phyloP scores from a whole-genome alignment of 1,284 basidiomycete species.

The Ustilago cynodontis region DNA sequence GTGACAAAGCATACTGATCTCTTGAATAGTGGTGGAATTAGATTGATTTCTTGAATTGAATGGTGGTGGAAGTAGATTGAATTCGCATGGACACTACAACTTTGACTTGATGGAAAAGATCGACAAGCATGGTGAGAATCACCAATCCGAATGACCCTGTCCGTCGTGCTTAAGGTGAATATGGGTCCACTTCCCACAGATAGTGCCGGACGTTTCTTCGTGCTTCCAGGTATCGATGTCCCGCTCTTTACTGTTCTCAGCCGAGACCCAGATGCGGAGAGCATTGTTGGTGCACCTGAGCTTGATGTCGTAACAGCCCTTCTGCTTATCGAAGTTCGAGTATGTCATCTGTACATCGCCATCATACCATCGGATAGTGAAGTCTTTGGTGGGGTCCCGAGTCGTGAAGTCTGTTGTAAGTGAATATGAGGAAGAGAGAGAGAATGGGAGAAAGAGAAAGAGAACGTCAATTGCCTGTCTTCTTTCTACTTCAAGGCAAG shows the following conservation, averaged over 20 bases:
- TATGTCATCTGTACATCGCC: not conserved
- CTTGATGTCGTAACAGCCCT: constrained; percentile 12
- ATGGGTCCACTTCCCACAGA: constrained; percentile 33
- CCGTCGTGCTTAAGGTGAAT: constrained; percentile 12
- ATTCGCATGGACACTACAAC: too few relatives aligned
- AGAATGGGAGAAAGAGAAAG: not conserved
- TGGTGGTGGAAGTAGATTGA: too few relatives aligned
- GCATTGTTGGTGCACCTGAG: not conserved
- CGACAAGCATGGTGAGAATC: not conserved
- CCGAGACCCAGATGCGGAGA: constrained; percentile 31
- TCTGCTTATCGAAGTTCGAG: not conserved
- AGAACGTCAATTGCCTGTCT: not conserved
- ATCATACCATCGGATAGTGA: constrained; percentile 1
- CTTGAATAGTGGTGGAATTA: too few relatives aligned
- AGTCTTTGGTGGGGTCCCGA: constrained; percentile 7
- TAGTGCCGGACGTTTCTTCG: not conserved
- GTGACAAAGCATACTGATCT: too few relatives aligned
- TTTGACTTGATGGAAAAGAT: too few relatives aligned
- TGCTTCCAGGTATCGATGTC: constrained; percentile 9
- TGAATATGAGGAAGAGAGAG: too few relatives aligned
- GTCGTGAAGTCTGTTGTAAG: constrained; percentile 23
- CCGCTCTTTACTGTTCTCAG: constrained; percentile 14
- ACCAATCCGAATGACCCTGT: not conserved
- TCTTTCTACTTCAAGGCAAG: not conserved
- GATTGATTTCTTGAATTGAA: too few relatives aligned